Conservation (phyloP, 179 eudicot species). For the Carnegiea gigantea region DNA sequence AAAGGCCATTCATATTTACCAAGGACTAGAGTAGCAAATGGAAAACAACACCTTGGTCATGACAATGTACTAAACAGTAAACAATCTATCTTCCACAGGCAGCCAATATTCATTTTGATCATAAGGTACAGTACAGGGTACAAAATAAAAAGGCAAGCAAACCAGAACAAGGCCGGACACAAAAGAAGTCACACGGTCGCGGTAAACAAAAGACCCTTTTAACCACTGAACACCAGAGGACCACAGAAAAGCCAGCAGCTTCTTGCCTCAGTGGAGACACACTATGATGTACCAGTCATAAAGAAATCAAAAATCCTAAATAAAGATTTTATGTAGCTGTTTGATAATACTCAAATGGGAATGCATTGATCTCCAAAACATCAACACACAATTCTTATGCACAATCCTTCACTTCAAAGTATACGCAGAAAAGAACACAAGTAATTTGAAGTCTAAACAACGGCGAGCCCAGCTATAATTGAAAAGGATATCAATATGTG, state of each 20-base stretch:
- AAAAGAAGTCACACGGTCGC: too few species aligned
- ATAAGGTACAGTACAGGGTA: neutral
- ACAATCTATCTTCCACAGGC: neutral
- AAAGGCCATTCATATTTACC: neutral
- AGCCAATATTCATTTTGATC: neutral
- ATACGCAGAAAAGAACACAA: neutral
- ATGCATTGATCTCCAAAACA: too few species aligned
- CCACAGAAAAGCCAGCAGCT: too few species aligned
- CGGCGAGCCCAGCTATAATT: neutral
- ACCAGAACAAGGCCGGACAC: neutral
- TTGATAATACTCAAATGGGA: too few species aligned
- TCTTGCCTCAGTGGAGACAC: too few species aligned
- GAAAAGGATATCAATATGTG: neutral
- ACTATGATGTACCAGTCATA: too few species aligned
- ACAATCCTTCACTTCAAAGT: neutral
- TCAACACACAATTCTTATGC: neutral
- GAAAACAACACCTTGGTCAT: neutral
- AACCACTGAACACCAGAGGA: too few species aligned
- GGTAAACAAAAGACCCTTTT: too few species aligned
- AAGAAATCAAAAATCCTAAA: too few species aligned
- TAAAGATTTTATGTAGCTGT: too few species aligned
- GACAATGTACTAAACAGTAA: neutral
- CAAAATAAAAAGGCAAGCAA: neutral
- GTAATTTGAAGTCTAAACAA: neutral
- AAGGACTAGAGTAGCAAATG: neutral